A percentile compares a stretch with the other conserved stretches of the same genome.
Evolutionary conservation across 2,329 filamentous ascomycete genomes (phyloP).

Genomic region (Venturia carpophila): DNA sequence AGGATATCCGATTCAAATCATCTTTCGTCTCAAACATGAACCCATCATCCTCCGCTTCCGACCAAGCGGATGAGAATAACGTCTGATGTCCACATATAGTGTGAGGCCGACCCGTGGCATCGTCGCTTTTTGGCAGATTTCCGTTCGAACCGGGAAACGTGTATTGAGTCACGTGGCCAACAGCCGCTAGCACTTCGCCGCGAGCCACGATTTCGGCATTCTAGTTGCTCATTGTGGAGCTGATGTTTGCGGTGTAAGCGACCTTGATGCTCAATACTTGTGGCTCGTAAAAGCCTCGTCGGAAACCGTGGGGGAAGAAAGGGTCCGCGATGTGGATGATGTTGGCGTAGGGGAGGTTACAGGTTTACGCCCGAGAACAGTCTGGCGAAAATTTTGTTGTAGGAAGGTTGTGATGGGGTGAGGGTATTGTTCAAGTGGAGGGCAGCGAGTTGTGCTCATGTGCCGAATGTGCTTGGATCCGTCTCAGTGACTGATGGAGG

Average conservation of each 20-base stretch:
- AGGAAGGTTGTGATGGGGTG: background rate
- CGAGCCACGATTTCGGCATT: background rate
- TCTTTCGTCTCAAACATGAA: background rate
- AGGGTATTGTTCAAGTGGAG: background rate
- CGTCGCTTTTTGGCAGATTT: background rate
- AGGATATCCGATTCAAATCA: background rate
- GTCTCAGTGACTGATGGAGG: background rate
- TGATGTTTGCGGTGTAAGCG: background rate
- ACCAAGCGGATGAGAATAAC: background rate
- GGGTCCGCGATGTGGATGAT: background rate
- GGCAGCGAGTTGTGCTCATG: background rate
- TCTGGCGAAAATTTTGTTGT: background rate
- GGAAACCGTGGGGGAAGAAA: background rate
- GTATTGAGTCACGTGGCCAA: background rate
- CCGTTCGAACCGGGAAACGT: background rate
- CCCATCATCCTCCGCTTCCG: background rate
- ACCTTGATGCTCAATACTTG: background rate
- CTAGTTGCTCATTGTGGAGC: background rate
- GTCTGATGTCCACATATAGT: background rate
- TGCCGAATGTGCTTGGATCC: background rate
- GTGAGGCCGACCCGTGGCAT: background rate
- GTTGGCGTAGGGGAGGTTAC: background rate
- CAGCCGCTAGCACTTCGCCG: background rate
- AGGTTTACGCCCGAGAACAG: background rate
- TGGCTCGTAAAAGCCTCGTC: background rate